phyloP scores from a whole-genome alignment of 768 basidiomycete genomes.

The Pholiota molesta region DNA sequence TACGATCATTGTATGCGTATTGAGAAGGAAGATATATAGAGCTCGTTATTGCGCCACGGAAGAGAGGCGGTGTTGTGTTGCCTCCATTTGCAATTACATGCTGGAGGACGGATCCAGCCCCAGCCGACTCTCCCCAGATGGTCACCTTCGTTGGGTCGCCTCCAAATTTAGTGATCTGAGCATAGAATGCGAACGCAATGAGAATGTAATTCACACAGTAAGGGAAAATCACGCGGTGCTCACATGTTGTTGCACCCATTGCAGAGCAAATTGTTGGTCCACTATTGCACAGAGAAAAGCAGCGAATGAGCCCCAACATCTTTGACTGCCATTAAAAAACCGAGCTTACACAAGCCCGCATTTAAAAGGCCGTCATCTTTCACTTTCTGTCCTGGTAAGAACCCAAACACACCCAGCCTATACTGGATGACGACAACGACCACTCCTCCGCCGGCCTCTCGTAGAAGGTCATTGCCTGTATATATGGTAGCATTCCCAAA shows the following conservation, averaged over 20 bases:
- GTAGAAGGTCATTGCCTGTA: constrained; percentile 40
- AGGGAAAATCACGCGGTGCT: not conserved
- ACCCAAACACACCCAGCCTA: constrained; percentile 47
- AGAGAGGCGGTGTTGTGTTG: constrained; percentile 45
- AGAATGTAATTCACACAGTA: too few relatives aligned
- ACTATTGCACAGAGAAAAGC: constrained; percentile 27
- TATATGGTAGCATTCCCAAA: constrained; percentile 30
- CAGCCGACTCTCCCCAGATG: constrained; percentile 49
- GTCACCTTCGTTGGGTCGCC: constrained; percentile 43
- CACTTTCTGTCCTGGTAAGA: constrained; percentile 44
- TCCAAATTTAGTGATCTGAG: constrained; percentile 41
- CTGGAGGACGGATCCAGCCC: constrained; percentile 53
- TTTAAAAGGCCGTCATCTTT: constrained; percentile 47
- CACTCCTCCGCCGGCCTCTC: constrained; percentile 34
- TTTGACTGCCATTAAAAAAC: not conserved
- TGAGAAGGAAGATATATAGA: constrained; percentile 49
- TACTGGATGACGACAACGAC: constrained; percentile 46
- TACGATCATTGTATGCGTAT: constrained; percentile 44
- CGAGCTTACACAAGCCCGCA: constrained; percentile 47
- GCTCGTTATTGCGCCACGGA: constrained; percentile 47
- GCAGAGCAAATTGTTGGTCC: constrained; percentile 45
- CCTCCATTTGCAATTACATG: constrained; percentile 52
- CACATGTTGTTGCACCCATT: constrained; percentile 47
- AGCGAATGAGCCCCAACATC: not conserved
- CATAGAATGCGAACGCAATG: not conserved